A percentile compares a stretch with the other conserved stretches of the same genome.
phyloP scores from a whole-genome alignment of 2,329 filamentous ascomycete genomes.

The Colletotrichum endophyticum region DNA sequence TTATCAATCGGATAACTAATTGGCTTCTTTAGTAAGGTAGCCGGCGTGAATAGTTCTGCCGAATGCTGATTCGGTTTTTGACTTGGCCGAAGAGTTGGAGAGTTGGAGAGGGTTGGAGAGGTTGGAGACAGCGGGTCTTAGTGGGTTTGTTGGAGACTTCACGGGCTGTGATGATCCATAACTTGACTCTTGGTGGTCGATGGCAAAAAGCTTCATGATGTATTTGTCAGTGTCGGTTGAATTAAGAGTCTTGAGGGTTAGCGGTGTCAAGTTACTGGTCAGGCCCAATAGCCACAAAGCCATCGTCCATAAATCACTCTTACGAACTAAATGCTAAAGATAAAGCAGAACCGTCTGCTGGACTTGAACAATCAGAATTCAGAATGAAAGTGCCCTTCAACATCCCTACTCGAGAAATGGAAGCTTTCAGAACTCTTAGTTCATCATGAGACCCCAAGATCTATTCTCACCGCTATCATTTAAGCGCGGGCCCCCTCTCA shows the following conservation, averaged over 20 bases:
- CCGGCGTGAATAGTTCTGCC: background rate
- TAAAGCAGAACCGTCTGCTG: background rate
- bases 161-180: background rate
- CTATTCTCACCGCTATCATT: background rate
- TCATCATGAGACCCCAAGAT: background rate
- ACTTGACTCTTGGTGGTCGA: background rate
- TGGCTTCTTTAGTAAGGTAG: background rate
- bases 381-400: background rate
- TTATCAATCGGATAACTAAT: background rate
- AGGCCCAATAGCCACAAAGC: background rate
- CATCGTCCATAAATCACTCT: background rate
- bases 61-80: background rate
- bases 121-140: background rate
- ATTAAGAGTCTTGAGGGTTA: fast-evolving
- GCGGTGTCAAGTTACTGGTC: background rate
- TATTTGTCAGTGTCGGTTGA: background rate
- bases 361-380: background rate
- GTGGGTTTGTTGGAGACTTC: background rate
- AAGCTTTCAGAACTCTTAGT: background rate
- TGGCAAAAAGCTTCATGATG: background rate
- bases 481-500: background rate
- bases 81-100: background rate
- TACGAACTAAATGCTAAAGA: background rate
- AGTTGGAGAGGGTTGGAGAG: background rate
- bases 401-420: background rate